Evolutionary conservation across 768 basidiomycete genomes (phyloP).

Genomic region (Trametes sanguinea): DNA sequence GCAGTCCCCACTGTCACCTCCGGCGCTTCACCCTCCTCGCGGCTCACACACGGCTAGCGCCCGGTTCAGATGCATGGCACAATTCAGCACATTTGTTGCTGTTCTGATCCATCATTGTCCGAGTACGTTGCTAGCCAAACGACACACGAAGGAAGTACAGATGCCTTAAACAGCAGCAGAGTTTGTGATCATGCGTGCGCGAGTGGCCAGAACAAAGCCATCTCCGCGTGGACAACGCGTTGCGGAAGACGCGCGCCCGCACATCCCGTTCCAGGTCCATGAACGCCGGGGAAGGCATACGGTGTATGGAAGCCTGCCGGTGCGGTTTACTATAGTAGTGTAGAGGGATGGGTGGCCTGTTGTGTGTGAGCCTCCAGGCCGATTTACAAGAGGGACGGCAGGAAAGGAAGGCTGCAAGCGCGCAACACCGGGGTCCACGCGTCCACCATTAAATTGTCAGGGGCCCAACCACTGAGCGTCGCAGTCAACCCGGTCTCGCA

Average conservation of each 20-base stretch:
- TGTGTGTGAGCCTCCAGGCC: too few species aligned
- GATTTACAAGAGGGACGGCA: too few species aligned
- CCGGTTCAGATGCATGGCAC: background rate
- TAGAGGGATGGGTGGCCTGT: too few species aligned
- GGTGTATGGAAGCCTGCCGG: too few species aligned
- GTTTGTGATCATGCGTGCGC: background rate
- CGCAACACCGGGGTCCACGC: too few species aligned
- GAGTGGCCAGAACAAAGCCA: background rate
- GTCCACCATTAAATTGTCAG: too few species aligned
- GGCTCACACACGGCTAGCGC: background rate
- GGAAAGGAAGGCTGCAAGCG: too few species aligned
- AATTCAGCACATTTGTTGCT: background rate
- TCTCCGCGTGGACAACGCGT: background rate
- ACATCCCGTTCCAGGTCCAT: background rate
- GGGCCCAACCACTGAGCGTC: too few species aligned
- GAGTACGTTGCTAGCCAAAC: background rate
- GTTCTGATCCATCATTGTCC: background rate
- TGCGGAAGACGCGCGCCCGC: background rate
- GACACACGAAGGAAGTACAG: background rate
- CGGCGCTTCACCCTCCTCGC: background rate
- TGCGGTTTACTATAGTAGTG: too few species aligned
- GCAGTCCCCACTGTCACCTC: background rate
- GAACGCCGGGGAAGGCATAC: too few species aligned
- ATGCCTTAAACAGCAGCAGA: background rate
- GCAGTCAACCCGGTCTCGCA: too few species aligned